phyloP scores from a whole-genome alignment of 441 rosid species.

The Erodium moschatum region DNA sequence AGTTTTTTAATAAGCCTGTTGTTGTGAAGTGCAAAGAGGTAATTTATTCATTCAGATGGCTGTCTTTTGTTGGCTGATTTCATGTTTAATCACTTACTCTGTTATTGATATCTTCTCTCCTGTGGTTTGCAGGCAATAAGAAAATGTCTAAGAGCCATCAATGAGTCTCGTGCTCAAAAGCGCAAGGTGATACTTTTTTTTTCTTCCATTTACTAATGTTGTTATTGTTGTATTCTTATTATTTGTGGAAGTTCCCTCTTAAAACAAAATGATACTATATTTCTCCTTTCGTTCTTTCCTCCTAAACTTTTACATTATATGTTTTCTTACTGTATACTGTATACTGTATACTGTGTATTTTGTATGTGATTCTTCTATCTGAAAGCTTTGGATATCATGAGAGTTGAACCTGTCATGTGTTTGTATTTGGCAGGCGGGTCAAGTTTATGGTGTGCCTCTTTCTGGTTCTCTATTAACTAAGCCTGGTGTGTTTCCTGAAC shows the following conservation, averaged over 20 bases:
- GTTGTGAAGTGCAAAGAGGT: constrained; percentile 90
- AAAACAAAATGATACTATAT: neutral
- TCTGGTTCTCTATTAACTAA: constrained; percentile 67
- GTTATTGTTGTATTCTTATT: constrained; percentile 6
- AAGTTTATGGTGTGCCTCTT: constrained; percentile 89
- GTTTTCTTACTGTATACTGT: neutral
- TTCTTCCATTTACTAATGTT: neutral
- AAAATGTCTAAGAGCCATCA: constrained; percentile 84
- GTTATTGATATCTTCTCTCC: constrained; percentile 3
- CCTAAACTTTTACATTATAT: constrained; percentile 8
- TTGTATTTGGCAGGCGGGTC: constrained; percentile 73
- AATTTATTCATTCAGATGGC: constrained; percentile 19
- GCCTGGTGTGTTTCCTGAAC: constrained; percentile 80
- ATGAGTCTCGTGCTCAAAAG: constrained; percentile 93
- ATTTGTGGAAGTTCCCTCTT: neutral
- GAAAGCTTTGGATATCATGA: constrained; percentile 9
- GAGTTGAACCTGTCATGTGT: constrained; percentile 16
- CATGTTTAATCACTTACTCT: constrained; percentile 9
- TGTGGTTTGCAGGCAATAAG: constrained; percentile 52
- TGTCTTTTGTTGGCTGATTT: neutral
- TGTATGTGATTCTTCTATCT: neutral
- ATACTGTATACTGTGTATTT: neutral
- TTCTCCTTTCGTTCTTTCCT: neutral
- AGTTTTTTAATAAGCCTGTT: constrained; percentile 51
- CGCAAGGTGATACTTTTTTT: constrained; percentile 55